Evolutionary conservation across 768 basidiomycete species (phyloP), one percentile per base, ranked within the genome.

Genomic region (Nidula microcarpa): DNA sequence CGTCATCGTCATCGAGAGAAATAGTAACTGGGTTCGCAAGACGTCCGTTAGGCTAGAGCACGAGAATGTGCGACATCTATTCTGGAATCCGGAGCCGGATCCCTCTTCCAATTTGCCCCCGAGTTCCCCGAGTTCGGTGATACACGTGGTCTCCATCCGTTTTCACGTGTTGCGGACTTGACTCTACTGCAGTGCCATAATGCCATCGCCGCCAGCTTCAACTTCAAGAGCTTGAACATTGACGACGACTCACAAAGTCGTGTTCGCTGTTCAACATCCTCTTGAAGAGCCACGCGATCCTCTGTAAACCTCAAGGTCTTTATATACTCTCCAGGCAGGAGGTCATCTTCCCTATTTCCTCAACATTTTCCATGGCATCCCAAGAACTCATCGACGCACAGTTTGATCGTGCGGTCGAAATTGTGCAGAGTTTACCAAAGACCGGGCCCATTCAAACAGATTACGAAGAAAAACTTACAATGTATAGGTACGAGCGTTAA

Each of bases 391-490:
- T 91, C 58, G 86, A 91, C 59, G 80, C 81, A 47, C 93, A 95
- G 68, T 98, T 98, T 69, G 85, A 93, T 74, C 83, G 94, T 32
- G 94, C 95, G 3, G 94, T 98, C 8, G 88, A 95, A 68, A 96
- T 98, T 52, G 87, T 97, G 4, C 95, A 98, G 66, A 73, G 89
- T 53, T 74, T 97, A 33, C 94, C 95, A 1, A 96, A 96, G 76
- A 91, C 85, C 8, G 94, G 95, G 0, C 93, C 94, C 33, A 94
- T 98, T 62, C 94, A 97, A 68, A 97, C 94, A 0, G 90, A 84
- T 57, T 97, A 98, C 65, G 94, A 97, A 59, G 94, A 96, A 66
- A 98, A 98, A 67, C 73, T 98, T 11, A 81, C 84, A 9, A 92
- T 98, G 84, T 98, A 98, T 66, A 91, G 91, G 88, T 87, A 55